Evolutionary conservation across 2,329 filamentous ascomycete genomes (phyloP).

Genomic region (Diplodia mutila): DNA sequence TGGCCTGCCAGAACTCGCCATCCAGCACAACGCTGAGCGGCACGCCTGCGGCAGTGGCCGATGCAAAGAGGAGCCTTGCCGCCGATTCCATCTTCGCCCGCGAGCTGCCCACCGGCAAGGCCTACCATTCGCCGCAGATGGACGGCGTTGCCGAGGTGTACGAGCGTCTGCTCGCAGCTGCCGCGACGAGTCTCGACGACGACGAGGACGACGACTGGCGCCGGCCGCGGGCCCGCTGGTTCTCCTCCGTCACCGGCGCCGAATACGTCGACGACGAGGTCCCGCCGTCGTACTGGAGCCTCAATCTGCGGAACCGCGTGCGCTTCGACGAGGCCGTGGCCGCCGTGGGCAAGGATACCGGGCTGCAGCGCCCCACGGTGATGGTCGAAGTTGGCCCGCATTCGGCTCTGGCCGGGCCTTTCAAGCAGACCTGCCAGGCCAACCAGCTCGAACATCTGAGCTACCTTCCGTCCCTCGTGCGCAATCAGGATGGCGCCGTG

Average conservation of each 20-base stretch:
- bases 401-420: constrained; percentile 28
- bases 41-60: neutral
- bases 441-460: neutral
- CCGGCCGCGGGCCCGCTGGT: neutral
- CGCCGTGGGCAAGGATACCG: neutral
- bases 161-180: neutral
- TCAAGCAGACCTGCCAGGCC: constrained; percentile 25
- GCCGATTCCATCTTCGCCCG: constrained; percentile 28
- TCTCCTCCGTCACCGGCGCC: constrained; percentile 3
- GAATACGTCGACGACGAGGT: neutral
- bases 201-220: neutral
- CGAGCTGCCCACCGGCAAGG: constrained; percentile 27
- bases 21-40: constrained; percentile 19
- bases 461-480: constrained; percentile 12
- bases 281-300: constrained; percentile 25
- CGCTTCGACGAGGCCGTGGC: constrained; percentile 28
- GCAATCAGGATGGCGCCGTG: neutral
- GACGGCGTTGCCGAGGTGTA: constrained; percentile 17
- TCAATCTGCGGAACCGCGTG: constrained; percentile 23
- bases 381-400: constrained; percentile 32
- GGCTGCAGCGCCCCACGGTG: constrained; percentile 10
- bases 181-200: neutral
- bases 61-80: no score
- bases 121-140: constrained; percentile 31
- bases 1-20: constrained; percentile 30